These are phyloP conservation scores for Hysterium pulicare DNA, from an alignment of 2,329 filamentous ascomycete species.

Conservation along the genomic window DNA sequence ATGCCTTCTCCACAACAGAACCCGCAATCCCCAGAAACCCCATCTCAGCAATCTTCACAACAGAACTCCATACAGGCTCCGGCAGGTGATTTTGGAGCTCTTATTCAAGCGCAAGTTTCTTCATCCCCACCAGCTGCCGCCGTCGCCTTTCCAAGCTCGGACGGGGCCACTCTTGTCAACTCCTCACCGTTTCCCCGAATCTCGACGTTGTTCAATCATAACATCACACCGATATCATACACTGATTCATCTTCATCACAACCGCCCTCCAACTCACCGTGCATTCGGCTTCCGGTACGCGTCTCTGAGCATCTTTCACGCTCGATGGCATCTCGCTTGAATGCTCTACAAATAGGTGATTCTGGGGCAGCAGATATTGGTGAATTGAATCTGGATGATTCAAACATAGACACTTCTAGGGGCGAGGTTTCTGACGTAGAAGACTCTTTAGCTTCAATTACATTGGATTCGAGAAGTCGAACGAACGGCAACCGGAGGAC, in stretches of 20 bases:
- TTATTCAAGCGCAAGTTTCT: no score
- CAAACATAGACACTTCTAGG: background rate
- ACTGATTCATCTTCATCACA: background rate
- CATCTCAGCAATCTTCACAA: no score
- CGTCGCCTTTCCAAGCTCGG: no score
- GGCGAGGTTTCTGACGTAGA: background rate
- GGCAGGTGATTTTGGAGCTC: no score
- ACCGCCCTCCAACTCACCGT: background rate
- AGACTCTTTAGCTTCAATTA: background rate
- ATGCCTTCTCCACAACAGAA: no score
- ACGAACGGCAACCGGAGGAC: background rate
- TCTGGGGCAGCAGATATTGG: background rate
- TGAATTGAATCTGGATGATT: background rate
- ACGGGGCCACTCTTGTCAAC: no score
- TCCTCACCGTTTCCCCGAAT: background rate
- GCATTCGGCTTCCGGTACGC: background rate
- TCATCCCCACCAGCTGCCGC: no score
- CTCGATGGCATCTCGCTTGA: background rate
- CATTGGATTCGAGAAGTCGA: background rate
- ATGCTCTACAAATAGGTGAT: background rate
- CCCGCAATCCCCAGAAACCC: no score
- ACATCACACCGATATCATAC: background rate
- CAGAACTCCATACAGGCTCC: no score
- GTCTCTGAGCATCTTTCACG: background rate
- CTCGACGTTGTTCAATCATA: background rate